Conservation (phyloP, 2,329 filamentous ascomycete genomes). For the Xylariaceae sp. region DNA sequence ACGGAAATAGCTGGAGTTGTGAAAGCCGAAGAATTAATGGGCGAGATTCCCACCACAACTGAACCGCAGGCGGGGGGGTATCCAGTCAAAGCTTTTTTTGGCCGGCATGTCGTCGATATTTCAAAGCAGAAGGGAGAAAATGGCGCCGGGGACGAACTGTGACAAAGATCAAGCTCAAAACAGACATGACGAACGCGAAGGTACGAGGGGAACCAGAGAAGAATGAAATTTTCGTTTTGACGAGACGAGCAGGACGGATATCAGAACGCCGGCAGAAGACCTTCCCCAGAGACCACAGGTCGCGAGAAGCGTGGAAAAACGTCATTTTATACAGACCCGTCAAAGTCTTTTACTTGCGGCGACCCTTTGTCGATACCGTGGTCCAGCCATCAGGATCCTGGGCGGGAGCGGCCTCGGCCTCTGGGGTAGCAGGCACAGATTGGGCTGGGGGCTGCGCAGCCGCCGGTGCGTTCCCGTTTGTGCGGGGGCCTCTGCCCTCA, state of each 20-base stretch:
- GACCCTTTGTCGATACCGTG: slow-evolving; percentile 44
- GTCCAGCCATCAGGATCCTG: slow-evolving; percentile 60
- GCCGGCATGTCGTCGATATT: slow-evolving; percentile 9
- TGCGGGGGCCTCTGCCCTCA: slow-evolving; percentile 42
- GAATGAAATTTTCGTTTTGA: slow-evolving; percentile 16
- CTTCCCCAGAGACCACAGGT: slow-evolving; percentile 19
- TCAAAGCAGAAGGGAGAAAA: slow-evolving; percentile 8
- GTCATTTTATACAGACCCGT: slow-evolving; percentile 23
- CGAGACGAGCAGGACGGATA: slow-evolving; percentile 18
- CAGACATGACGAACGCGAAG: slow-evolving; percentile 16
- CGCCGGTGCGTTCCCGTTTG: slow-evolving; percentile 40
- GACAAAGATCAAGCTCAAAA: slow-evolving; percentile 12
- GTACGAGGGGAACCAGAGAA: slow-evolving; percentile 18
- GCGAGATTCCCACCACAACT: slow-evolving; percentile 9
- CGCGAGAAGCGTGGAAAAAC: too few species aligned
- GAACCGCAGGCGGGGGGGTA: slow-evolving; percentile 11
- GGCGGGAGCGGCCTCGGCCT: slow-evolving; percentile 33
- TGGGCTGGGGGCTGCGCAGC: slow-evolving; percentile 28
- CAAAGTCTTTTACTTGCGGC: slow-evolving; percentile 25
- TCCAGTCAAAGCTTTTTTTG: slow-evolving; percentile 16
- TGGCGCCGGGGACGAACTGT: slow-evolving; percentile 4
- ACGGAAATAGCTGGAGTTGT: slow-evolving; percentile 7
- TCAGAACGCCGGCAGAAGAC: slow-evolving; percentile 21
- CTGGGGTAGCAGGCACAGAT: slow-evolving; percentile 21
- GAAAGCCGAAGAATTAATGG: slow-evolving; percentile 7